Evolutionary conservation across 306 rosid species (phyloP), one percentile per base, ranked within the genome.

Genomic region (Trifolium subterraneum): DNA sequence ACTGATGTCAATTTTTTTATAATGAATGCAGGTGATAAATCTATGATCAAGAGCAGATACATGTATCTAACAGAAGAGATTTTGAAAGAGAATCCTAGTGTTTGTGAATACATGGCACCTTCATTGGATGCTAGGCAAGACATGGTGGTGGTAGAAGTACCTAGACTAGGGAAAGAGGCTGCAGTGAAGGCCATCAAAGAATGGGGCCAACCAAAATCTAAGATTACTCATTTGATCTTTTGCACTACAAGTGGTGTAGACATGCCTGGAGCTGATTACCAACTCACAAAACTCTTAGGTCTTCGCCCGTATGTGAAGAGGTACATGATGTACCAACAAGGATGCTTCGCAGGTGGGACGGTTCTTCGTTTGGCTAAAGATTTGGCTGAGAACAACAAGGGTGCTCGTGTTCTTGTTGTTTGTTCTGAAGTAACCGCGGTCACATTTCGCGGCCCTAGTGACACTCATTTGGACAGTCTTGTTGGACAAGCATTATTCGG

Each of bases 201-300:
- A 70, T 70, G 74, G 74, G 74, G 84, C 0, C 84, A 89, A 14
- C 90, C 97, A 19, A 87, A 85, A 35, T 88, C 96, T 13, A 89
- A 91, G 78, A 87, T 91, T n/a, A 91, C 97, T 16, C 97, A 91
- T 29, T 23, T 91, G 3, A 81, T 91, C 60, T 80, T 91, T 63
- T 88, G 93, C 84, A 91, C 96, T 68, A 88, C 91, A 0, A 87
- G 93, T 62, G 96, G 96, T 50, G 92, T 90, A 0, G 96, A 90
- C 76, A 90, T 90, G 93, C 96, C 92, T 2, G 92, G 92, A 0
- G 90, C 90, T 0, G 93, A 90, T 23, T 90, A 87, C 64, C 93
- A 87, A 39, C 92, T 90, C 68, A 87, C 93, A 0, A 90, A 90
- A 78, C 87, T 88, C 6, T 73, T 90, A 16, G 93, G 92, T 13